phyloP scores from a whole-genome alignment of 2,329 filamentous ascomycete genomes.

The Xylaria sp. region DNA sequence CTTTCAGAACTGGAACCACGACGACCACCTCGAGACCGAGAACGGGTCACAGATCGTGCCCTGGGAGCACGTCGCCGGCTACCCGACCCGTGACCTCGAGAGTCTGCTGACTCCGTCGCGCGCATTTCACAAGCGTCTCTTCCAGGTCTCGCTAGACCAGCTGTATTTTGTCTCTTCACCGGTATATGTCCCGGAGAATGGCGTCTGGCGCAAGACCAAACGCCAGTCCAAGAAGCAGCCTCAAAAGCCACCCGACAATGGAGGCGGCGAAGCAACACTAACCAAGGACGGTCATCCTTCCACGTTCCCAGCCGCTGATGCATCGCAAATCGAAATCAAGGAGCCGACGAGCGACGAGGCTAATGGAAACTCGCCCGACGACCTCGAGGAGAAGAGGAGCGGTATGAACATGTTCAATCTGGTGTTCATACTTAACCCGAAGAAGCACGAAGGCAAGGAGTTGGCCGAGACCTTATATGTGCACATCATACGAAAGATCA shows the following conservation, averaged over 20 bases:
- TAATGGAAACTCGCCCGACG: slow-evolving; percentile 23
- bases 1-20: slow-evolving; percentile 43
- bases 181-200: slow-evolving; percentile 73
- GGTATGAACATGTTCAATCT: slow-evolving; percentile 97
- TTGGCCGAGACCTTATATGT: slow-evolving; percentile 73
- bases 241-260: slow-evolving; percentile 27
- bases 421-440: slow-evolving; percentile 83
- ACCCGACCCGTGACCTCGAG: slow-evolving; percentile 71
- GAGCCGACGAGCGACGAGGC: slow-evolving; percentile 28
- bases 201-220: slow-evolving; percentile 65
- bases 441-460: slow-evolving; percentile 68
- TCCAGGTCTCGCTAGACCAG: slow-evolving; percentile 76
- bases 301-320: slow-evolving; percentile 17
- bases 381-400: slow-evolving; percentile 56
- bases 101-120: slow-evolving; percentile 71
- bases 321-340: slow-evolving; percentile 24
- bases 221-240: slow-evolving; percentile 33
- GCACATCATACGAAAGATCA: slow-evolving; percentile 86
- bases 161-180: slow-evolving; percentile 78
- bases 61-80: slow-evolving; percentile 69
- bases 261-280: slow-evolving; percentile 18
- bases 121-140: slow-evolving; percentile 73
- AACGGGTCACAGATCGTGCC: slow-evolving; percentile 55
- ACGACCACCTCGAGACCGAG: slow-evolving; percentile 52
- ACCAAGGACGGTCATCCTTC: slow-evolving; percentile 21